Evolutionary conservation across 208 protist genomes (phyloP), one percentile per base, ranked within the genome.

Genomic region (Trypanosoma grayi): DNA sequence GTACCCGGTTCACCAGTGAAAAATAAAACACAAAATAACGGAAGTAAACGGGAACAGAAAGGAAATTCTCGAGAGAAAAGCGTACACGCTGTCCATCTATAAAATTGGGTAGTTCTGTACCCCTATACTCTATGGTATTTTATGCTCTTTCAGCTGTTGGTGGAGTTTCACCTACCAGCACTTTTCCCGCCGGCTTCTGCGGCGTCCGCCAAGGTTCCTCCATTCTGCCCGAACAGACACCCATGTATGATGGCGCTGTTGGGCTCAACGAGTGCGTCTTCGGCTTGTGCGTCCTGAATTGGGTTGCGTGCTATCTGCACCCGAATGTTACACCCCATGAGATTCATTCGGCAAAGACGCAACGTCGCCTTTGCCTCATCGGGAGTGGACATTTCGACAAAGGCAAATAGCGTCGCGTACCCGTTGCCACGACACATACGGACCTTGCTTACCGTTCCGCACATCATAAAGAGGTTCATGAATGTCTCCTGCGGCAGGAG

Each of bases 351-450:
- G 55, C 84, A 87, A 50, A 94, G 75, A 37, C 77, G 70, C 54
- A 86, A 61, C 27, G 60, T 37, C 13, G 70, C 81, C 18, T 65
- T 57, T 22, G 76, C 83, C 28, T 67, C 83, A 31, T 86, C 74
- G 16, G 73, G 11, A 10, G 76, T 84, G 11, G 73, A 66, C 83
- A 94, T 94, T 58, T 94, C 83, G 14, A 94, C 87, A 71, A 94
- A 94, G 0, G 87, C 83, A 66, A 91, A 91, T 14, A 94, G 60
- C 18, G 87, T 90, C 24, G 58, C 44, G 57, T 89, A 85, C 27
- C 77, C 77, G 33, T 51, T 80, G 36, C 82, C 77, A 33, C 66
- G 63, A 61, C 87, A 94, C 20, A 94, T 41, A 46, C 87, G 83
- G 10, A 94, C 81, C 58, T 88, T 91, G 67, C 87, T 91, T 34